Percentiles rank a stretch among this genome's conserved stretches.
These are phyloP conservation scores for Plantago elongata DNA, from an alignment of 257 asterid genomes.

Conservation along the genomic window DNA sequence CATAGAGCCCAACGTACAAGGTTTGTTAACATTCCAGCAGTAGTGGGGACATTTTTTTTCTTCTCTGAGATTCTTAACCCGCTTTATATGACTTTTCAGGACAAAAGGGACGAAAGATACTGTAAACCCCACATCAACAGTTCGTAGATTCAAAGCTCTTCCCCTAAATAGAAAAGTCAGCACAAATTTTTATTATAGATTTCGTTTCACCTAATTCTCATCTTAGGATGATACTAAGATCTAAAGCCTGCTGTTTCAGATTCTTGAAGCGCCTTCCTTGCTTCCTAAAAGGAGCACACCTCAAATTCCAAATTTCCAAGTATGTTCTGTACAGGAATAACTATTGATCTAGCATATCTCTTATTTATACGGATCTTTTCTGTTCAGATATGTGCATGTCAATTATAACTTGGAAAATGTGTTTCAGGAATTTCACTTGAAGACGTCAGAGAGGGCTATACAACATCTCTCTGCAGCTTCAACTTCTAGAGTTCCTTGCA, in stretches of 20 bases:
- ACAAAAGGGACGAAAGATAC: slow-evolving; percentile 44
- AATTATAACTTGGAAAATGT: slow-evolving; percentile 21
- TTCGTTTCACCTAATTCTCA: background rate
- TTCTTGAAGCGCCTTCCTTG: slow-evolving; percentile 72
- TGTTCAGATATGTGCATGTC: slow-evolving; percentile 9
- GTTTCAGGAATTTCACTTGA: slow-evolving; percentile 82
- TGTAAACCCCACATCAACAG: slow-evolving; percentile 38
- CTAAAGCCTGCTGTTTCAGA: slow-evolving; percentile 39
- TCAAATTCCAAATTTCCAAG: slow-evolving; percentile 65
- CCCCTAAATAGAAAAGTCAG: slow-evolving; percentile 86
- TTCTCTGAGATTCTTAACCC: slow-evolving; percentile 8
- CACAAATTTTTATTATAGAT: slow-evolving; percentile 9
- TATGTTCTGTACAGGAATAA: slow-evolving; percentile 26
- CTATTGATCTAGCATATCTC: background rate
- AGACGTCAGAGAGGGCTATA: slow-evolving; percentile 79
- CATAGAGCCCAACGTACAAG: slow-evolving; percentile 69
- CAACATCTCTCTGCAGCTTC: slow-evolving; percentile 50
- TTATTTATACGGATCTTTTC: no score
- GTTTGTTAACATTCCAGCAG: slow-evolving; percentile 25
- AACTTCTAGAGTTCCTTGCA: slow-evolving; percentile 29
- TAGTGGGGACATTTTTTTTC: background rate
- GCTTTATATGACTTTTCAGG: slow-evolving; percentile 40
- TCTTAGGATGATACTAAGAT: slow-evolving; percentile 22
- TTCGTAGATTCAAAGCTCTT: slow-evolving; percentile 77
- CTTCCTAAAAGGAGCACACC: slow-evolving; percentile 76